Percentiles rank a stretch among this genome's conserved stretches.
phyloP scores from a whole-genome alignment of 805 yeast species.

The Brettanomyces anomalus region DNA sequence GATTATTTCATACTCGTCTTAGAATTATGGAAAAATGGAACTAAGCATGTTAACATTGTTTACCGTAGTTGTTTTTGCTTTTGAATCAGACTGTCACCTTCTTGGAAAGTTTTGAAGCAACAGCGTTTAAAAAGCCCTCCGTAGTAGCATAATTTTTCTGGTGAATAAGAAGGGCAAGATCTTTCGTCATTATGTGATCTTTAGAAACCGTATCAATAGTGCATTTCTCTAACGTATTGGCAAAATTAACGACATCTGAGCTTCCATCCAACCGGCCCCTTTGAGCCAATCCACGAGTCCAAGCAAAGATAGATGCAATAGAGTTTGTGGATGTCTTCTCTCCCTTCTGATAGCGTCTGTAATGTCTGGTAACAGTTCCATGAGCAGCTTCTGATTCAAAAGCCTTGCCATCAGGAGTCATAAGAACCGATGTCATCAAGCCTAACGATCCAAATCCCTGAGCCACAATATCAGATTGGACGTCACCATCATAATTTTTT shows the following conservation, averaged over 20 bases:
- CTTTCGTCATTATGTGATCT: slow-evolving; percentile 78
- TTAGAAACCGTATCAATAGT: slow-evolving; percentile 64
- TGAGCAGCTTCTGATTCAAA: slow-evolving; percentile 84
- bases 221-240: slow-evolving; percentile 53
- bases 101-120: slow-evolving; percentile 36
- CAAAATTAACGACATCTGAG: slow-evolving; percentile 62
- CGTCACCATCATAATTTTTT: slow-evolving; percentile 84
- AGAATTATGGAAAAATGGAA: too few relatives aligned
- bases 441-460: slow-evolving; percentile 84
- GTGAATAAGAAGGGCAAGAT: slow-evolving; percentile 58
- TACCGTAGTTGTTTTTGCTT: too few relatives aligned
- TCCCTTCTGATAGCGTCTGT: slow-evolving; percentile 73
- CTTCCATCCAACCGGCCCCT: slow-evolving; percentile 72
- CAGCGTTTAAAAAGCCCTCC: slow-evolving; percentile 70
- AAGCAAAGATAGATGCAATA: slow-evolving; percentile 77
- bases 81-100: slow-evolving; percentile 9
- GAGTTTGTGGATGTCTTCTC: slow-evolving; percentile 80
- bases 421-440: slow-evolving; percentile 73
- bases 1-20: too few relatives aligned
- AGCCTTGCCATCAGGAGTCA: slow-evolving; percentile 82
- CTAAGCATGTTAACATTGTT: too few relatives aligned
- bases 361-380: slow-evolving; percentile 83
- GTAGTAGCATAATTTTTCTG: slow-evolving; percentile 63
- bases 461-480: slow-evolving; percentile 77
- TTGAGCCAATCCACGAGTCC: slow-evolving; percentile 78